Evolutionary conservation across 176 grass and related monocot genomes (phyloP).

Genomic region (Otatea glauca): DNA sequence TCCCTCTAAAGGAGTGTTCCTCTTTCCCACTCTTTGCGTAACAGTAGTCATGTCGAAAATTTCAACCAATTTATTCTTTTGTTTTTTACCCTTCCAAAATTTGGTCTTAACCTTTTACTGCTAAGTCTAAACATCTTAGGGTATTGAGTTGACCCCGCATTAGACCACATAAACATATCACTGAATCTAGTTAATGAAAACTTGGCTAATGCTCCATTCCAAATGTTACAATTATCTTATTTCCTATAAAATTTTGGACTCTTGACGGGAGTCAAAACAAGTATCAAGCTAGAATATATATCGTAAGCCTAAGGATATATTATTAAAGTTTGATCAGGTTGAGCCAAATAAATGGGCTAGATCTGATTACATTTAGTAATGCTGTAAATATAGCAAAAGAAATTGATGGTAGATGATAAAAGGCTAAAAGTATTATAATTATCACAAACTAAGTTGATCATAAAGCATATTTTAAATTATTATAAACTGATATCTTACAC

Average conservation of each 20-base stretch:
- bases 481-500: background rate
- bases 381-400: background rate
- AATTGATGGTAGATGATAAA: background rate
- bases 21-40: too few relatives aligned
- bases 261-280: background rate
- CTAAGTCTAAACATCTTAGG: background rate
- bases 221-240: background rate
- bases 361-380: background rate
- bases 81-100: background rate
- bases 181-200: background rate
- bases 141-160: background rate
- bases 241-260: background rate
- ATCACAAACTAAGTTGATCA: background rate
- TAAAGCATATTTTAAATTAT: background rate
- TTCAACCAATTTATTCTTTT: too few relatives aligned
- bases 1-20: fast-evolving
- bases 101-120: background rate
- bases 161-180: background rate
- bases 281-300: background rate
- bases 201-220: background rate
- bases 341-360: background rate
- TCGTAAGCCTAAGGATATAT: background rate
- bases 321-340: background rate
- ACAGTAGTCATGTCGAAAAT: too few relatives aligned
- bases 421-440: background rate